Percentiles rank a stretch among this genome's conserved stretches.
These are phyloP conservation scores for Cicer bijugum DNA, from an alignment of 306 rosid genomes.

Conservation along the genomic window DNA sequence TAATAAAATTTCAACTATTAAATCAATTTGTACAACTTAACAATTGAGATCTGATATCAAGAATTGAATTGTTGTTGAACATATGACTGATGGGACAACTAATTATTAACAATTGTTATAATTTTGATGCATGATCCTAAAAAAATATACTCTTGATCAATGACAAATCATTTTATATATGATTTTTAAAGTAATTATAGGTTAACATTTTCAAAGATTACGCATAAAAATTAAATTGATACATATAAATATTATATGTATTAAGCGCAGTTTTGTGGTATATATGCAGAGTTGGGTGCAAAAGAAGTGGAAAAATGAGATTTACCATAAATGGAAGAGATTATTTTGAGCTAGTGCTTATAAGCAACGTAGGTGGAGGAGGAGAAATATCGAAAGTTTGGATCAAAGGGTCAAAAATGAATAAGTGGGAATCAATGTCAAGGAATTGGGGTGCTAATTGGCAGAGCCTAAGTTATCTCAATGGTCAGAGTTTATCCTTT, in stretches of 20 bases:
- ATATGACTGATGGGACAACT: no score
- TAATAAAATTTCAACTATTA: no score
- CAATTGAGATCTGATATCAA: no score
- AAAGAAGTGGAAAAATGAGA: slow-evolving; percentile 57
- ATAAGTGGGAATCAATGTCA: slow-evolving; percentile 61
- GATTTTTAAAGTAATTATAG: no score
- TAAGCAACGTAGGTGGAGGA: slow-evolving; percentile 60
- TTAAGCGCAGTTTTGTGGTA: neutral
- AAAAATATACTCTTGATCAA: no score
- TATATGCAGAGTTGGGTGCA: slow-evolving; percentile 59
- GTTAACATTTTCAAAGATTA: no score
- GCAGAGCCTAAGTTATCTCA: slow-evolving; percentile 59
- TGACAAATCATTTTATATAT: no score
- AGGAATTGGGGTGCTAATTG: slow-evolving; percentile 66
- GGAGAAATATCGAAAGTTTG: slow-evolving; percentile 63
- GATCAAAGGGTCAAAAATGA: slow-evolving; percentile 62
- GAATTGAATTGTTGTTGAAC: no score
- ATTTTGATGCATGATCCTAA: no score
- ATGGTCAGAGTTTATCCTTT: slow-evolving; percentile 65
- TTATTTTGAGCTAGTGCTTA: slow-evolving; percentile 59
- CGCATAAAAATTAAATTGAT: no score
- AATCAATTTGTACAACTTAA: no score
- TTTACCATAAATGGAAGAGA: slow-evolving; percentile 60
- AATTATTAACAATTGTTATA: no score
- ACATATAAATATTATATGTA: neutral